Evolutionary conservation across 495 filamentous ascomycete species (phyloP).

Genomic region (Parathielavia hyrcaniae): DNA sequence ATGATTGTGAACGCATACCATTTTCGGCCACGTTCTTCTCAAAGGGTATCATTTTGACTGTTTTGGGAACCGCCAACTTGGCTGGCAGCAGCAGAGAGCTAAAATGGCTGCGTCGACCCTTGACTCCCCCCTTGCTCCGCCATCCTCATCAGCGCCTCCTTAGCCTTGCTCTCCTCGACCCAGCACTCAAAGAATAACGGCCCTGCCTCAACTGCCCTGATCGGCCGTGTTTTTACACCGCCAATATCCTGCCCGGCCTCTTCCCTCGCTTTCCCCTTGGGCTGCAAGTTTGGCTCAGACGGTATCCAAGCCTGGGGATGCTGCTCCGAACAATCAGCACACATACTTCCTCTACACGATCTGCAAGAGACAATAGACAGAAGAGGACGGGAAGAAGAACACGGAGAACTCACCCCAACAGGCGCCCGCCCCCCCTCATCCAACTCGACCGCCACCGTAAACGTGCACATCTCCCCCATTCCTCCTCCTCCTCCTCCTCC

Average conservation of each 20-base stretch:
- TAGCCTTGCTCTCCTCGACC: slow-evolving; percentile 53
- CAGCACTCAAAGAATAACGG: slow-evolving; percentile 63
- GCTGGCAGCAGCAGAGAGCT: too few species aligned
- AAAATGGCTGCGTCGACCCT: slow-evolving; percentile 1
- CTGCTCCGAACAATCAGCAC: slow-evolving; percentile 19
- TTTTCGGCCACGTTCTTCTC: neutral
- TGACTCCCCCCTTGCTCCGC: neutral
- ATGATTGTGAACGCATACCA: neutral
- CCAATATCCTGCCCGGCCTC: slow-evolving; percentile 38
- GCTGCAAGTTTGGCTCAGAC: slow-evolving; percentile 45
- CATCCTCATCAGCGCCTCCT: slow-evolving; percentile 19
- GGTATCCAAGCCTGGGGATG: slow-evolving; percentile 66
- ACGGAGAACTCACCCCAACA: slow-evolving; percentile 56
- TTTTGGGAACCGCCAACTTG: neutral
- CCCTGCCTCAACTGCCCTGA: slow-evolving; percentile 56
- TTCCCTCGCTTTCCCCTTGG: slow-evolving; percentile 32
- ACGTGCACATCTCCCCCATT: slow-evolving; percentile 55
- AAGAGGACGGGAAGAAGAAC: neutral
- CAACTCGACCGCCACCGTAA: slow-evolving; percentile 81
- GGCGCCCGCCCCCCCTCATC: slow-evolving; percentile 66
- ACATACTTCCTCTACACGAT: neutral
- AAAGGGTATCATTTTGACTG: neutral
- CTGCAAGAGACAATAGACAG: neutral
- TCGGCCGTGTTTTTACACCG: slow-evolving; percentile 46
- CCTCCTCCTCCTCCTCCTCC: slow-evolving; percentile 21